phyloP scores from a whole-genome alignment of 352 stramenopile genomes.

The Elongisporangium senticosum region DNA sequence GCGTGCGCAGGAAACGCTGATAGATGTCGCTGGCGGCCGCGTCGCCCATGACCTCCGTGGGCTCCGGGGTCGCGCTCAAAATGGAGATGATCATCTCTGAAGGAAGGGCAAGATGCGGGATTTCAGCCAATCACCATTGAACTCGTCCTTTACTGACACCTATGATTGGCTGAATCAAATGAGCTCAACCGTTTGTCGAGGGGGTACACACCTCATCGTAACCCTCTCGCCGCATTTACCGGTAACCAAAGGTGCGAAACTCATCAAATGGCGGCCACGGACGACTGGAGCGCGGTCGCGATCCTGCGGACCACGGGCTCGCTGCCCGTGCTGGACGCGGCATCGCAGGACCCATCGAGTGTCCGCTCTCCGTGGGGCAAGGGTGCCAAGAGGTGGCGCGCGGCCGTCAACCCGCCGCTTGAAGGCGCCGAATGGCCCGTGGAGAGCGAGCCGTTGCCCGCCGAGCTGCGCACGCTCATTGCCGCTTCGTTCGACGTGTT shows the following conservation, averaged over 20 bases:
- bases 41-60: conserved; percentile 15
- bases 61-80: background rate
- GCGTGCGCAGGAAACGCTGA: conserved; percentile 35
- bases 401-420: conserved; percentile 1
- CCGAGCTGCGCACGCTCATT: conserved; percentile 50
- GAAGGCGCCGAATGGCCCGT: background rate
- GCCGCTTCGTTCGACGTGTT: conserved; percentile 62
- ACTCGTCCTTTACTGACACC: background rate
- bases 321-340: conserved; percentile 31
- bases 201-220: too few relatives aligned
- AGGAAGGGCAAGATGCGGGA: background rate
- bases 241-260: background rate
- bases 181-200: too few relatives aligned
- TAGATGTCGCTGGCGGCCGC: conserved; percentile 29
- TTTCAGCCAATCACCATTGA: background rate
- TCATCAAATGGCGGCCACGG: background rate
- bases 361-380: conserved; percentile 46
- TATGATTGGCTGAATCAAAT: background rate
- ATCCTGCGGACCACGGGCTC: conserved; percentile 35
- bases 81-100: conserved; percentile 6
- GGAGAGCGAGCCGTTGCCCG: conserved; percentile 32
- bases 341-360: conserved; percentile 14
- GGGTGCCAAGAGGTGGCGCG: conserved; percentile 36
- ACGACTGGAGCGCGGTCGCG: conserved; percentile 14
- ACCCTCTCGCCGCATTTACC: background rate